Evolutionary conservation across 306 rosid species (phyloP).

Genomic region (Gastrolobium bilobum): DNA sequence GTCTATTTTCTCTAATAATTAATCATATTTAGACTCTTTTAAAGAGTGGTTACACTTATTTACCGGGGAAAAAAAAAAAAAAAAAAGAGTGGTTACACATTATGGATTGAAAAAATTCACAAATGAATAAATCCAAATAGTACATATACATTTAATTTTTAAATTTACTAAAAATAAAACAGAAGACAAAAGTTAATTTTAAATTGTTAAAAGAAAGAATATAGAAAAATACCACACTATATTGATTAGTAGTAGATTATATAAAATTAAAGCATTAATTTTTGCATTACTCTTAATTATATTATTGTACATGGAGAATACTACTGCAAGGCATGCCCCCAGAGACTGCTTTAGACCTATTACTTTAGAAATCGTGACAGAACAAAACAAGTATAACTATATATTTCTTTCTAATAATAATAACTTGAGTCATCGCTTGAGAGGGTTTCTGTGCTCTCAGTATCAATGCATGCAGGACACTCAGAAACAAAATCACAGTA

Average conservation of each 20-base stretch:
- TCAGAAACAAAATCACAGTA: constrained; percentile 53
- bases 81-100: not conserved
- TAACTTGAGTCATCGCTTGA: constrained; percentile 43
- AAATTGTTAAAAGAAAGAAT: not conserved
- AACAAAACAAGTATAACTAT: not conserved
- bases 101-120: not conserved
- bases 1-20: too few species aligned
- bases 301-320: not conserved
- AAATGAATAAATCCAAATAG: not conserved
- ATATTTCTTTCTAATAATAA: not conserved
- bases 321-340: not conserved
- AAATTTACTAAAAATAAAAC: not conserved
- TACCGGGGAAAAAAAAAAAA: not conserved
- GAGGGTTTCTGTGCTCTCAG: constrained; percentile 8
- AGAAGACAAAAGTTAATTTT: not conserved
- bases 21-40: too few species aligned
- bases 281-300: not conserved
- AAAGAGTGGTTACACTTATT: not conserved
- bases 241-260: not conserved
- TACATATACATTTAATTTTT: not conserved
- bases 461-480: constrained; percentile 55
- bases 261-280: not conserved
- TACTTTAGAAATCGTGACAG: too few species aligned
- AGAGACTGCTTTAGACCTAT: not conserved
- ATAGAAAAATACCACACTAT: not conserved